Percentiles rank a stretch among this genome's conserved stretches.
Evolutionary conservation across 2,329 filamentous ascomycete genomes (phyloP).

Genomic region (Dothistroma septosporum): DNA sequence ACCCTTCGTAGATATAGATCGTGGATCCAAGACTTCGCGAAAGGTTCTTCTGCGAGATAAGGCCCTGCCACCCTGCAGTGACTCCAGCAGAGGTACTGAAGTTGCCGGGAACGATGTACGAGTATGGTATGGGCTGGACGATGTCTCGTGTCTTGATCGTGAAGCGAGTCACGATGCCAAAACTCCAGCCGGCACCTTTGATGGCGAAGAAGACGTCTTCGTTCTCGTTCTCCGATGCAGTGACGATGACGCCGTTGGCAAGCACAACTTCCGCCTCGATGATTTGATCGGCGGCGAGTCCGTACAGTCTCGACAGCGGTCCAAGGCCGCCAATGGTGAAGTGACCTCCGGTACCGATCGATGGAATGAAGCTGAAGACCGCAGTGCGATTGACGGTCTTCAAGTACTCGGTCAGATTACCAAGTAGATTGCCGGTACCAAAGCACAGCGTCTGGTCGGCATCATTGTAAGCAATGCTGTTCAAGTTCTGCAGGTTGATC

Average conservation of each 20-base stretch:
- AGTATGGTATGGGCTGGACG: constrained; percentile 8
- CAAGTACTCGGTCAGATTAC: constrained; percentile 10
- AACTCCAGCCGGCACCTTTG: constrained; percentile 26
- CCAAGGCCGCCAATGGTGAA: constrained; percentile 24
- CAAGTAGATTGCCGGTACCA: constrained; percentile 15
- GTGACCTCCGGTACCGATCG: constrained; percentile 20
- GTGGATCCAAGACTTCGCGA: constrained; percentile 16
- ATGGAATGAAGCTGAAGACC: constrained; percentile 14
- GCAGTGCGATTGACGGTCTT: constrained; percentile 9
- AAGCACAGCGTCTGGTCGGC: constrained; percentile 13
- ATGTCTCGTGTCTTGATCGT: constrained; percentile 22
- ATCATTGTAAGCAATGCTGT: constrained; percentile 14
- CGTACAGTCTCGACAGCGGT: constrained; percentile 52
- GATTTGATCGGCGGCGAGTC: constrained; percentile 51
- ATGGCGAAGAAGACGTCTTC: constrained; percentile 31
- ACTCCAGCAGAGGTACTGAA: constrained; percentile 6
- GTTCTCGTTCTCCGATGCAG: constrained; percentile 32
- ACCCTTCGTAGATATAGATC: constrained; percentile 17
- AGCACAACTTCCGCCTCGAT: constrained; percentile 39
- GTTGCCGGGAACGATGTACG: constrained; percentile 17
- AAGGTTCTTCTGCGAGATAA: constrained; percentile 16
- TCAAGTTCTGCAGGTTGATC: constrained; percentile 16
- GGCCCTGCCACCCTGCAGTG: constrained; percentile 16
- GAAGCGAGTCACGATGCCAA: constrained; percentile 31
- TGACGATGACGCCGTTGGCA: constrained; percentile 38